A percentile compares a stretch with the other conserved stretches of the same genome.
Evolutionary conservation across 23 red algal species (phyloP).

Genomic region (Cyanidioschyzon merolae): DNA sequence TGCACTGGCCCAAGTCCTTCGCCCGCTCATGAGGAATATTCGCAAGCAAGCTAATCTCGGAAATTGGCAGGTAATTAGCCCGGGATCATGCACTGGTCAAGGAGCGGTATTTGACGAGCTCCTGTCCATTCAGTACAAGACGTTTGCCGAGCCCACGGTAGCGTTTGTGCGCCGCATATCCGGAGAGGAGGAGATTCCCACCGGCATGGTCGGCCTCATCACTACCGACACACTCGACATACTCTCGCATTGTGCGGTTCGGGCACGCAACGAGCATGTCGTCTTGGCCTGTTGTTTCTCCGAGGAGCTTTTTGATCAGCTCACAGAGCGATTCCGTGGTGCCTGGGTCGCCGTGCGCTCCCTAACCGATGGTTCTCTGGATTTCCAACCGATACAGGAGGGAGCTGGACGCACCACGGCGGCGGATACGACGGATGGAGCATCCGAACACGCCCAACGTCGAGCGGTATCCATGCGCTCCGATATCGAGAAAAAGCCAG

Average conservation of each 20-base stretch:
- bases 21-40: conserved; percentile 48
- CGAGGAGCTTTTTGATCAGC: neutral
- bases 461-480: neutral
- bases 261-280: conserved; percentile 75
- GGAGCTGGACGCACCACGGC: neutral
- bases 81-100: neutral
- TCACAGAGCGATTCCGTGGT: neutral
- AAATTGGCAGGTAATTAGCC: conserved; percentile 40
- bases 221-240: conserved; percentile 78
- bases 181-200: conserved; percentile 81
- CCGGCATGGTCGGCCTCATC: conserved; percentile 45
- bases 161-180: conserved; percentile 51
- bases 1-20: conserved; percentile 42
- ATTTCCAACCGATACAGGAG: neutral
- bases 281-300: conserved; percentile 48
- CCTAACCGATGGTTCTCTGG: neutral
- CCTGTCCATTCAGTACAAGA: conserved; percentile 12
- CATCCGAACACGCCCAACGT: neutral
- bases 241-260: conserved; percentile 68
- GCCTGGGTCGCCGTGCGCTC: neutral
- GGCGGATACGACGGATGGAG: neutral
- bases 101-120: neutral
- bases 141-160: conserved; percentile 52
- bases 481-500: neutral
- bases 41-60: conserved; percentile 61